These are phyloP conservation scores for Fusarium abutilonis DNA, from an alignment of 2,329 filamentous ascomycete species.

Conservation along the genomic window DNA sequence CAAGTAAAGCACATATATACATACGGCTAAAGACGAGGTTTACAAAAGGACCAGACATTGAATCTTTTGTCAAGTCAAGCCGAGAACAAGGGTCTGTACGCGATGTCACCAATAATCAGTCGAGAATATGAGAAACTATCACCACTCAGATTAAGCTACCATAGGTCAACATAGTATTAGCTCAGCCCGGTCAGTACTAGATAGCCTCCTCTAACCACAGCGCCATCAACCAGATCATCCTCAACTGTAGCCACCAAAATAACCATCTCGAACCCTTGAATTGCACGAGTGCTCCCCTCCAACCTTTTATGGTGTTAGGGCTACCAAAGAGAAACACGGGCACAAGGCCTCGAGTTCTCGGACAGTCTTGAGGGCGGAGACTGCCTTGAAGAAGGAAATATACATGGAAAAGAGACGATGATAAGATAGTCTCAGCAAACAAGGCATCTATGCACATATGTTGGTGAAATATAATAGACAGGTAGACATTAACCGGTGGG, in stretches of 20 bases:
- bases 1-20: not conserved
- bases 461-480: slow-evolving; percentile 43
- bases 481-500: slow-evolving; percentile 50
- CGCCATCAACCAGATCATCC: slow-evolving; percentile 24
- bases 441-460: slow-evolving; percentile 27
- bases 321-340: slow-evolving; percentile 21
- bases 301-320: slow-evolving; percentile 2
- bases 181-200: slow-evolving; percentile 18
- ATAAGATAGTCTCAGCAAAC: slow-evolving; percentile 26
- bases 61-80: not conserved
- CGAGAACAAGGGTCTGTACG: not conserved
- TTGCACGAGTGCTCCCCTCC: slow-evolving; percentile 2
- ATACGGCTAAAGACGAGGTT: not conserved
- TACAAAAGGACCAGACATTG: slow-evolving; percentile 7
- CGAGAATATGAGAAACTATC: slow-evolving; percentile 24
- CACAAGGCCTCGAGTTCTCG: slow-evolving; percentile 9
- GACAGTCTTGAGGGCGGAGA: slow-evolving; percentile 45
- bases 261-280: slow-evolving; percentile 9
- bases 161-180: slow-evolving; percentile 27
- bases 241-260: slow-evolving; percentile 21
- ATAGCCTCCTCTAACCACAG: slow-evolving; percentile 22
- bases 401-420: slow-evolving; percentile 45
- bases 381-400: slow-evolving; percentile 44
- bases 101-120: slow-evolving; percentile 6
- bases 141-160: slow-evolving; percentile 41